Evolutionary conservation across 2,329 filamentous ascomycete species (phyloP), one percentile per base, ranked within the genome.

Genomic region (Fusarium brevicatenulatum): DNA sequence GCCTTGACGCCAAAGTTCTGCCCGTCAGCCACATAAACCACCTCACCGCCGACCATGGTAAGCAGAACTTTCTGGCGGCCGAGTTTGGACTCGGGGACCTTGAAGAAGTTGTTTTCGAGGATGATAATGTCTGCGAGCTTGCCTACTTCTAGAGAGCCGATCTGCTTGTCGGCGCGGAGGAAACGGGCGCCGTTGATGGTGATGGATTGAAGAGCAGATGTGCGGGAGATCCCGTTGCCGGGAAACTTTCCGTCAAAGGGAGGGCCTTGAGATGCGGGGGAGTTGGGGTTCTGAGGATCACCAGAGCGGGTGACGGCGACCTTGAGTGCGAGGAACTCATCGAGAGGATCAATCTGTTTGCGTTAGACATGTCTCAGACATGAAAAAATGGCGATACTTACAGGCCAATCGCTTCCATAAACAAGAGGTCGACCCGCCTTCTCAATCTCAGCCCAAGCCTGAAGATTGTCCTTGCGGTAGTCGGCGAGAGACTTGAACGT

Each of bases 321-420:
- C 37, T 79, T 79, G 9, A 79, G 62, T 18, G 77, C 76, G 5
- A 79, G 75, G 32, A 76, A 79, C 42, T 76, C 74, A 19, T 78
- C 77, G 4, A 78, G 76, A 16, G 77, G 77, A 43, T 78, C 76
- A 55, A 78, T 78, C 75, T 78, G 32, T 4, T 5, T 21, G 11
- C 16, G 30, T 71, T 18, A 76, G 47, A 42, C 18, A 36, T 49
- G 13, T 19, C 5, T 11, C 2, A 16, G 13, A 11, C 2, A 13
- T 6, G 37, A 10, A 32, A n/a, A 30, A 4, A 21, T 18, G 19
- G 9, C 4, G 15, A 10, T 9, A 69, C 76, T 74, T 60, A 78
- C 77, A 23, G 77, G 77, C 76, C 77, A 78, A 43, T 78, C 77
- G 21, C 76, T 78, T 28, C 77, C 77, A 10, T 78, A 76, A 8